A percentile compares a stretch with the other conserved stretches of the same genome.
These are phyloP conservation scores for Botrytis elliptica DNA, from an alignment of 2,329 filamentous ascomycete species.

Conservation along the genomic window DNA sequence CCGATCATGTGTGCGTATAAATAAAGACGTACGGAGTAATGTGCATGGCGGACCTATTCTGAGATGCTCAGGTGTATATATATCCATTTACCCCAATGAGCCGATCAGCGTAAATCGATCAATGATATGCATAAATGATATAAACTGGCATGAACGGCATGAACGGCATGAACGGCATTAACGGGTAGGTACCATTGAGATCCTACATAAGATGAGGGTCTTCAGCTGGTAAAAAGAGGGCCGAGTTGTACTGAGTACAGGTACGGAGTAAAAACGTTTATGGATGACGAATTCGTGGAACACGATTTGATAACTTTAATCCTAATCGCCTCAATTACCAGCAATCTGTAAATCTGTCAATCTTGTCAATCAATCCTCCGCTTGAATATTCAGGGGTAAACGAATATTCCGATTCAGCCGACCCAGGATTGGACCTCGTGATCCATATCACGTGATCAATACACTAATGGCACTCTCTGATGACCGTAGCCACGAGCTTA, in stretches of 20 bases:
- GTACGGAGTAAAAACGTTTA: conserved; percentile 1
- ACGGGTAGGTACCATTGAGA: background rate
- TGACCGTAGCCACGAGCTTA: background rate
- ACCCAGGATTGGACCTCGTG: background rate
- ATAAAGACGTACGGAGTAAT: background rate
- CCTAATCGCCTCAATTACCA: conserved; percentile 1
- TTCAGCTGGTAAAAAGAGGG: conserved; percentile 11
- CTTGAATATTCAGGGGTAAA: conserved; percentile 19
- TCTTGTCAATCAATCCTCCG: conserved; percentile 14
- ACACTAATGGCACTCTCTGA: fast-evolving
- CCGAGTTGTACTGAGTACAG: conserved; percentile 2
- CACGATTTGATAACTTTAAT: conserved; percentile 19
- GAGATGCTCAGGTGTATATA: background rate
- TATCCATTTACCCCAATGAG: conserved; percentile 1
- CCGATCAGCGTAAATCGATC: conserved; percentile 8
- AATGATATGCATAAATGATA: conserved; percentile 16
- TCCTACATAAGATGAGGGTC: conserved; percentile 9
- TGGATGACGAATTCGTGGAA: conserved; percentile 20
- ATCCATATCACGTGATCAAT: fast-evolving
- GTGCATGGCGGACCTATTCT: background rate
- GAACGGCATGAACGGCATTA: background rate
- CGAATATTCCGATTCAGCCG: background rate
- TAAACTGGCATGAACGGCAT: background rate
- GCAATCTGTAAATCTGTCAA: background rate
- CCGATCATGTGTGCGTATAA: background rate